Base-by-base conservation (phyloP, 2,329 filamentous ascomycete genomes). In the Elsinoe ampelina region DNA sequence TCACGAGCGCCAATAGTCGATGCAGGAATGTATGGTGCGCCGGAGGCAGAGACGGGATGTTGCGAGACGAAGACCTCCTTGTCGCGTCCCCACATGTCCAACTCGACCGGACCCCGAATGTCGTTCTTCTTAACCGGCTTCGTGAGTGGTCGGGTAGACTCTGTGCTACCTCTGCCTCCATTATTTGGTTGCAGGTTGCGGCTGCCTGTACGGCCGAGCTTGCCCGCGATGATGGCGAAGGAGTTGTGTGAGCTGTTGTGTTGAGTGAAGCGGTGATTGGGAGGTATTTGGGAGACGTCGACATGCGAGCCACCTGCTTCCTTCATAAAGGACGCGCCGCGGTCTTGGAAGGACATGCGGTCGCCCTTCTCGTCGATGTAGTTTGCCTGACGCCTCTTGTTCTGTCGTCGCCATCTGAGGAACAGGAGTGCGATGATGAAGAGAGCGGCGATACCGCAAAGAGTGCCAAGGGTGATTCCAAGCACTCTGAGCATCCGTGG, bases 391-490 rank as follows among this genome's bases (percentile, higher is more conserved):
- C 75, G 72, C 56, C 75, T 79, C 63, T 79, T 78, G 67, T 80
- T 82, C 63, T 80, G 77, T 58, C 77, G 78, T 62, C 80, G 77
- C 65, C 79, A 80, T 66, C 81, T 78, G 20, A 90, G 72, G 26
- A 86, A 75, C 52, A 93, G 74, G 17, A 96, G 77, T n/a, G 89
- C 67, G 1, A 87, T 68, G 22, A 87, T 77, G n/a, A 95, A 74
- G 5, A 95, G 67, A 0, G 83, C 72, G 17, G 86, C 83, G 54
- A 89, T 74, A 15, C 87, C 89, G 54, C 87, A 80, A 19, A 95
- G 83, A n/a, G 85, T 83, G 11, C 91, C 90, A 1, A 97, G 77
- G 0, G 87, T 87, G 52, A 88, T 87, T 34, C 88, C 91, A 1
- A 96, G 78, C 26, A 95, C 85, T 6, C 82, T 73, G 55, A 77